Base-by-base conservation (phyloP, 805 yeast species). In the Yarrowia osloensis region DNA sequence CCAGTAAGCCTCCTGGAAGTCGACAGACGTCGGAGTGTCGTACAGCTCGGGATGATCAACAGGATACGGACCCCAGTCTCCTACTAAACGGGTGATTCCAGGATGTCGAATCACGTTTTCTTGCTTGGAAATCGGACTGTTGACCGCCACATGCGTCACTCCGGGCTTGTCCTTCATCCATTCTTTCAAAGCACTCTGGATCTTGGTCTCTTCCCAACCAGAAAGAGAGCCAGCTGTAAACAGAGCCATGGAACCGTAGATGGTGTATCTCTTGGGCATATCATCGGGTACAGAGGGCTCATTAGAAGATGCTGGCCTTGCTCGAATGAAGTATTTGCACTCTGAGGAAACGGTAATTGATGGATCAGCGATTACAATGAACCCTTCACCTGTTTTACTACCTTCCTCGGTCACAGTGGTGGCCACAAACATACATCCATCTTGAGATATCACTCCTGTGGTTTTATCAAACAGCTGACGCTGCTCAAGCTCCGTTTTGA, bases 231-330 rank as follows among this genome's bases (percentile, higher is more conserved):
- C 79, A 0, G 83, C 73, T 46, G 85, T 82, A 44, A 89, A 81
- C 11, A 90, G 77, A 0, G 88, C 75, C 82, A 90, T 75, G 0
- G 96, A 95, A 0, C 86, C 85, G 72, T 90, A 90, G 0, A 88
- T 69, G 0, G 88, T 79, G 81, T 86, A 89, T 29, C 63, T 26
- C n/a, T 57, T 57, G 8, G 63, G 63, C 28, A 57, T 28, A 8
- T 28, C 21, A 19, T 31, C 24, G 2, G 46, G 11, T 11, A 19
- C 6, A 24, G 47, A 28, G 5, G 35, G 9, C 1, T 15, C 3
- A n/a, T 9, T 12, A 2, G 9, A 2, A 4, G 12, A 21, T 0
- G 9, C 8, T 4, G 37, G 12, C n/a, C 11, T 40, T 11, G 24
- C 28, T 1, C 63, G 35, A 5, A 40, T 15, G 12, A 19, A 57